phyloP scores from a whole-genome alignment of 495 filamentous ascomycete species.

The Aspergillus hancockii region DNA sequence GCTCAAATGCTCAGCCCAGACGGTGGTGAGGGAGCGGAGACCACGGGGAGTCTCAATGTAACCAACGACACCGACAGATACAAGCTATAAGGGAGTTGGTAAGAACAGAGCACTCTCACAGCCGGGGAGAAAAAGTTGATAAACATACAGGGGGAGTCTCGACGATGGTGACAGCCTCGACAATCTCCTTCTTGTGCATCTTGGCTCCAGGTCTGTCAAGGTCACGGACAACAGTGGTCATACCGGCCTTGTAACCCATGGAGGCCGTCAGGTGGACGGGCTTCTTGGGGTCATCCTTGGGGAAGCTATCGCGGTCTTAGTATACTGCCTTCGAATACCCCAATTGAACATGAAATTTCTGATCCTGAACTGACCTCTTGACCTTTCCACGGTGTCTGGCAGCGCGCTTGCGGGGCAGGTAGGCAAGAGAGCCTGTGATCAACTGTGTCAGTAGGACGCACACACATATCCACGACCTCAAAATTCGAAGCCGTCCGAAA shows the following conservation, averaged over 20 bases:
- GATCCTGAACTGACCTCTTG: constrained; percentile 70
- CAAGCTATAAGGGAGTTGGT: constrained; percentile 64
- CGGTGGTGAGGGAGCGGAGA: constrained; percentile 97
- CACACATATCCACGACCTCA: constrained; percentile 26
- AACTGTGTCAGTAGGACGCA: constrained; percentile 38
- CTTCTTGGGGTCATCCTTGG: constrained; percentile 99
- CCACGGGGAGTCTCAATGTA: constrained; percentile 99
- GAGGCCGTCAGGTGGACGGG: constrained; percentile 97
- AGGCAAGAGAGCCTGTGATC: constrained; percentile 75
- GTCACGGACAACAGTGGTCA: constrained; percentile 99
- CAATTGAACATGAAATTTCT: constrained; percentile 11
- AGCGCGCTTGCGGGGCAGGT: constrained; percentile 95
- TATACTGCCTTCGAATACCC: constrained; percentile 28
- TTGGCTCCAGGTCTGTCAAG: constrained; percentile 99
- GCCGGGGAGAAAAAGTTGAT: not conserved
- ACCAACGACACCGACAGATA: constrained; percentile 98
- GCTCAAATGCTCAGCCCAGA: constrained; percentile 98
- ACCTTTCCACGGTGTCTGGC: constrained; percentile 96
- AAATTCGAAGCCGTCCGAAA: constrained; percentile 30
- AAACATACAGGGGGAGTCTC: constrained; percentile 96
- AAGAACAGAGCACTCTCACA: not conserved
- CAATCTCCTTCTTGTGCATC: constrained; percentile 99
- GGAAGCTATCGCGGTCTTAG: constrained; percentile 71
- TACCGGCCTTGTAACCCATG: constrained; percentile 99
- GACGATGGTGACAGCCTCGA: constrained; percentile 98